A percentile compares a stretch with the other conserved stretches of the same genome.
These are phyloP conservation scores for Coemansia sp. DNA, from an alignment of 192 early-diverging fungal species.

Conservation along the genomic window DNA sequence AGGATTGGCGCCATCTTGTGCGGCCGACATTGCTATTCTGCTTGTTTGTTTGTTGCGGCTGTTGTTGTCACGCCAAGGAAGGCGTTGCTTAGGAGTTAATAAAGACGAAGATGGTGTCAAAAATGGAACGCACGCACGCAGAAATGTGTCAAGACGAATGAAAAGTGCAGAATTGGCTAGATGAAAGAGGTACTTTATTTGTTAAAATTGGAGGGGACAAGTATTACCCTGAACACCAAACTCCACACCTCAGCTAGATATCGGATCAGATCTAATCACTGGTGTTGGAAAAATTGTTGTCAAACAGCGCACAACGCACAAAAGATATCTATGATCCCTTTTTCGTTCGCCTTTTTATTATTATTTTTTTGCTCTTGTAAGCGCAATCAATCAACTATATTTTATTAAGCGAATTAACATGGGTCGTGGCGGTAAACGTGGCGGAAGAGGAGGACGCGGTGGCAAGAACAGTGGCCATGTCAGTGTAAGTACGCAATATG, in stretches of 20 bases:
- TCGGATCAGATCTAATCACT: constrained; percentile 6
- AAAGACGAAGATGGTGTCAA: background rate
- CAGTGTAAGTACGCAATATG: constrained; percentile 24
- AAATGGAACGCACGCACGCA: background rate
- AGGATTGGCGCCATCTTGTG: constrained; percentile 59
- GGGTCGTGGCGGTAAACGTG: constrained; percentile 22
- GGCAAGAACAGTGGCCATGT: constrained; percentile 21
- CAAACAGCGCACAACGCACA: too few species aligned
- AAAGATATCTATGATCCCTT: background rate
- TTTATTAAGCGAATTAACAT: constrained; percentile 11
- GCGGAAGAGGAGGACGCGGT: constrained; percentile 18
- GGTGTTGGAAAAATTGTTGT: background rate
- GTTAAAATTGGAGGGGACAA: background rate
- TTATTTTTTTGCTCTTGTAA: background rate
- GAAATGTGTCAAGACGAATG: background rate
- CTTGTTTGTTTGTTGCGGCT: constrained; percentile 11
- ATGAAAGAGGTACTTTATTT: background rate
- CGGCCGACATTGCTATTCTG: constrained; percentile 31
- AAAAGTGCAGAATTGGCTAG: constrained; percentile 4
- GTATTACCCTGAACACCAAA: background rate
- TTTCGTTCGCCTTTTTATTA: background rate
- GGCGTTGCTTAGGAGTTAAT: background rate
- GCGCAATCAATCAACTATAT: background rate
- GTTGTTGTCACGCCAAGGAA: background rate
- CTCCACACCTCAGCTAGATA: background rate